Conservation (phyloP, 371 early-diverging fungal genomes). For the Mucor piriformis region DNA sequence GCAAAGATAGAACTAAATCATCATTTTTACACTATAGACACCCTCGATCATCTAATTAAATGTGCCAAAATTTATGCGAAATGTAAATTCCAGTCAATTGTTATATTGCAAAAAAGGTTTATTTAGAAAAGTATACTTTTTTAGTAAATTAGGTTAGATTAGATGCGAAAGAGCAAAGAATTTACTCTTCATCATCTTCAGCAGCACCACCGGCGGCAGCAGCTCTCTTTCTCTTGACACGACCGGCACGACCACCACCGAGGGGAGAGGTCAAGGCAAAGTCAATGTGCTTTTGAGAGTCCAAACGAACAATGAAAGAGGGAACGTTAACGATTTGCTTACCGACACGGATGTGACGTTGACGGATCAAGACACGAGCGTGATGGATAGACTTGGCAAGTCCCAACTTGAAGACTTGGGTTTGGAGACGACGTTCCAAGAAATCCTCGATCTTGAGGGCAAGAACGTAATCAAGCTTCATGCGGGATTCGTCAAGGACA, state of each 20-base stretch:
- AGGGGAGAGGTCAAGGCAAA: constrained; percentile 97
- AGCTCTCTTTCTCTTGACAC: constrained; percentile 94
- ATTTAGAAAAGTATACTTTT: too few species aligned
- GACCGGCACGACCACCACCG: constrained; percentile 98
- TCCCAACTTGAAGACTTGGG: constrained; percentile 99
- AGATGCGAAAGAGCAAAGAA: neutral
- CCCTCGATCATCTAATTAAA: too few species aligned
- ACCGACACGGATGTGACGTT: constrained; percentile 98
- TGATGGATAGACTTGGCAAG: constrained; percentile 99
- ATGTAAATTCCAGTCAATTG: too few species aligned
- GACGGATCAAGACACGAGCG: constrained; percentile 99
- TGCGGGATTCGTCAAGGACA: constrained; percentile 96
- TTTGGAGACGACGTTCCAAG: constrained; percentile 99
- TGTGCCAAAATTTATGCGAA: too few species aligned
- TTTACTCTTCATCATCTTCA: constrained; percentile 74
- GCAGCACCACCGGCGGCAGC: constrained; percentile 67
- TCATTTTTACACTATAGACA: too few species aligned
- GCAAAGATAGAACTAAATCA: too few species aligned
- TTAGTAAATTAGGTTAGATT: too few species aligned
- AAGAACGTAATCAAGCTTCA: constrained; percentile 99
- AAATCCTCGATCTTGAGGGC: constrained; percentile 98
- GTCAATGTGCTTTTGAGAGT: constrained; percentile 98
- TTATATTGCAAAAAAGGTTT: too few species aligned
- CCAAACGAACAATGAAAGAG: constrained; percentile 92
- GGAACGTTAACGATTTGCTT: constrained; percentile 98